Percentiles rank a stretch among this genome's conserved stretches.
Conservation (phyloP, 495 filamentous ascomycete species). For the Hyaloscypha finlandica region DNA sequence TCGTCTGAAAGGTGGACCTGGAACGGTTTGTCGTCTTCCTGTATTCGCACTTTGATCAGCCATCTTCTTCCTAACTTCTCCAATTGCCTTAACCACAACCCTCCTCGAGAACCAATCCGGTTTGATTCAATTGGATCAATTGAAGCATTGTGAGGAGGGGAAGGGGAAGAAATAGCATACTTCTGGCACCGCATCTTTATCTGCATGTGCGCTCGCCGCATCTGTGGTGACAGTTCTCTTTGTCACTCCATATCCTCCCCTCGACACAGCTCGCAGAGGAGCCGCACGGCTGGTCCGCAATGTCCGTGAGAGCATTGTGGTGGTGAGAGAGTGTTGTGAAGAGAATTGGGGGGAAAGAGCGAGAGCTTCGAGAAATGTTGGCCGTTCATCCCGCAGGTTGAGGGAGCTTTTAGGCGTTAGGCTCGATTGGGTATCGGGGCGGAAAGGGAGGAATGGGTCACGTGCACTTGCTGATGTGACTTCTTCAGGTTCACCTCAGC, state of each 20-base stretch:
- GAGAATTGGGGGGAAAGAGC: too few species aligned
- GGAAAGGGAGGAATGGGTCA: background rate
- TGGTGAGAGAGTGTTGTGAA: slow-evolving; percentile 4
- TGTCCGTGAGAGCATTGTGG: slow-evolving; percentile 55
- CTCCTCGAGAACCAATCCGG: background rate
- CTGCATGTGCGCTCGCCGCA: slow-evolving; percentile 86
- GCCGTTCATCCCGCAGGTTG: slow-evolving; percentile 21
- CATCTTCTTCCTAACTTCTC: background rate
- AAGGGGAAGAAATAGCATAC: slow-evolving; percentile 37
- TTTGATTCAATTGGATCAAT: background rate
- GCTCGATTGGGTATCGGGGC: background rate
- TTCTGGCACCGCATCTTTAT: slow-evolving; percentile 76
- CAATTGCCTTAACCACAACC: background rate
- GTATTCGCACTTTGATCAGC: background rate
- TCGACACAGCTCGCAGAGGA: slow-evolving; percentile 38
- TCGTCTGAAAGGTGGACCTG: slow-evolving; percentile 89
- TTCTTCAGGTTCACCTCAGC: too few species aligned
- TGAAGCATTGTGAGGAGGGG: background rate
- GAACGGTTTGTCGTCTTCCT: slow-evolving; percentile 96
- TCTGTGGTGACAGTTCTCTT: slow-evolving; percentile 88
- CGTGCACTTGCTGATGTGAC: background rate
- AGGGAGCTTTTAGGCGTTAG: slow-evolving; percentile 5
- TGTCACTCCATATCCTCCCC: slow-evolving; percentile 33
- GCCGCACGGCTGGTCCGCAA: slow-evolving; percentile 47
- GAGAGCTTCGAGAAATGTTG: slow-evolving; percentile 26